Evolutionary conservation across 2,329 filamentous ascomycete genomes (phyloP).

Genomic region (Aspergillus costaricaensis): DNA sequence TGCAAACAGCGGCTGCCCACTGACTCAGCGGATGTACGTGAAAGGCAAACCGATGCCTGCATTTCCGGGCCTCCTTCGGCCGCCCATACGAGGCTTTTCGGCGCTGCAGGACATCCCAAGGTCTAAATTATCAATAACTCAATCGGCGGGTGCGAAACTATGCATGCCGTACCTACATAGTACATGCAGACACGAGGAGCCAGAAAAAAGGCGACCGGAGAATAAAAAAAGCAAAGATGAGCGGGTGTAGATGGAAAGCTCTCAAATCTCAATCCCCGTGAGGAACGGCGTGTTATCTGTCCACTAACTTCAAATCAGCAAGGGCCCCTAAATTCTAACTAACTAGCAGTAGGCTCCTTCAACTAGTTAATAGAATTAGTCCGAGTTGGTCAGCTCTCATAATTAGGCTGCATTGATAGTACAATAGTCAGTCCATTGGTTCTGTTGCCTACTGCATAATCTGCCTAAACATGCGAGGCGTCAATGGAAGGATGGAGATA

Average conservation of each 20-base stretch:
- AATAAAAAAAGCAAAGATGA: background rate
- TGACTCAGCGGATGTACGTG: constrained; percentile 3
- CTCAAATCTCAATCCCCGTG: background rate
- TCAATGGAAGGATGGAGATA: background rate
- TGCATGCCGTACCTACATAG: constrained; percentile 6
- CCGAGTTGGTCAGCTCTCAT: background rate
- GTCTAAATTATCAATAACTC: background rate
- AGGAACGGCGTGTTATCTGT: background rate
- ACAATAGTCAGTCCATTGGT: too few relatives aligned
- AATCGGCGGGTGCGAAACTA: background rate
- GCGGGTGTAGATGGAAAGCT: background rate
- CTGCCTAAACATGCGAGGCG: background rate
- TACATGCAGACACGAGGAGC: constrained; percentile 3
- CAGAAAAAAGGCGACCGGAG: background rate
- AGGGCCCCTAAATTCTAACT: background rate
- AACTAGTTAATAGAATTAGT: background rate
- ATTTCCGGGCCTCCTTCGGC: background rate
- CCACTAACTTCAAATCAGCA: background rate
- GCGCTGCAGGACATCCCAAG: background rate
- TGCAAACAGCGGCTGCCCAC: constrained; percentile 1
- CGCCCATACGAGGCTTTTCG: background rate
- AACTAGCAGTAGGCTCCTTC: background rate
- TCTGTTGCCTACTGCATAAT: background rate
- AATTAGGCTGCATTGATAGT: background rate
- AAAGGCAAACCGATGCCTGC: constrained; percentile 2